phyloP scores from a whole-genome alignment of 441 rosid genomes.

The Daphne laureola region DNA sequence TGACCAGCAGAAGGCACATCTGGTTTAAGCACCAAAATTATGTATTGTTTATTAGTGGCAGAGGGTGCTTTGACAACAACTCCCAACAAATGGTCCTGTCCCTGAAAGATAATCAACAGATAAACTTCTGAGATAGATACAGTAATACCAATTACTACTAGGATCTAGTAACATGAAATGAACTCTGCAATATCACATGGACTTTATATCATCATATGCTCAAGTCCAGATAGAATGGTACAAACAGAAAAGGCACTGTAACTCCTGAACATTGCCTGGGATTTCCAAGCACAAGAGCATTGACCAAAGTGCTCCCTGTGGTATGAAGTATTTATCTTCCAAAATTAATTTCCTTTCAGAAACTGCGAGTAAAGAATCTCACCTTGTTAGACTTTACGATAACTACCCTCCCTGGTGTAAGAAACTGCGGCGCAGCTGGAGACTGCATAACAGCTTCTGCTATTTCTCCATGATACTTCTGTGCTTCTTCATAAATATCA shows the following conservation, averaged over 20 bases:
- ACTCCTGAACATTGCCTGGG: too few relatives aligned
- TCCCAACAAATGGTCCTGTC: conserved; percentile 81
- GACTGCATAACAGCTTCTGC: conserved; percentile 66
- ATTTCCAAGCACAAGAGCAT: too few relatives aligned
- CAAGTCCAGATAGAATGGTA: too few relatives aligned
- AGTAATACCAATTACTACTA: too few relatives aligned
- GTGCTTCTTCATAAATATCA: conserved; percentile 64
- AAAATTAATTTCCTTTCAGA: too few relatives aligned
- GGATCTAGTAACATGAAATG: too few relatives aligned
- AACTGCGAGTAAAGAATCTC: conserved; percentile 1
- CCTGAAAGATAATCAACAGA: conserved; percentile 38
- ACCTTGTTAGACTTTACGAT: conserved; percentile 79
- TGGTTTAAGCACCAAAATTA: conserved; percentile 74
- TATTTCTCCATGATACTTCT: conserved; percentile 38
- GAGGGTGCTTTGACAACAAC: conserved; percentile 60
- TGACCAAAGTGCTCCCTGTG: too few relatives aligned
- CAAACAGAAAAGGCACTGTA: too few relatives aligned
- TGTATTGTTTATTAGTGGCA: conserved; percentile 42
- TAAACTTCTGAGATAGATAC: background rate
- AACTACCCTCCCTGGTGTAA: conserved; percentile 76
- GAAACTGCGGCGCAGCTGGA: conserved; percentile 31
- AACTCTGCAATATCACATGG: too few relatives aligned
- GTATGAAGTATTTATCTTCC: too few relatives aligned
- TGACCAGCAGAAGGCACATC: conserved; percentile 43
- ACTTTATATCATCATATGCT: too few relatives aligned